These are phyloP conservation scores for Aureobasidium sp. DNA, from an alignment of 2,329 filamentous ascomycete genomes.

Conservation along the genomic window DNA sequence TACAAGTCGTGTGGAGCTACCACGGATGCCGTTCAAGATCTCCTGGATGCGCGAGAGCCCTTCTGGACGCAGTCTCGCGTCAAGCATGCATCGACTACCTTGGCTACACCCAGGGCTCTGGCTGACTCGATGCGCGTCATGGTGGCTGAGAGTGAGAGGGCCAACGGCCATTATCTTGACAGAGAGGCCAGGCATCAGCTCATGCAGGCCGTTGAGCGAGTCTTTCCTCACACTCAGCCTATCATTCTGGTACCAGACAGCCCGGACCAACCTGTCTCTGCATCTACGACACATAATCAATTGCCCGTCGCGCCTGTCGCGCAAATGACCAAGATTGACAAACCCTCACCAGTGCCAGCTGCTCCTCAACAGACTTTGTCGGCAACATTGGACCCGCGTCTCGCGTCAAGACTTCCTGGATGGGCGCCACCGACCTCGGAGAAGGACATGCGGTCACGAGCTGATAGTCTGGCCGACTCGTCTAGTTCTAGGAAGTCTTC, in stretches of 20 bases:
- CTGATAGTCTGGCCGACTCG: not conserved
- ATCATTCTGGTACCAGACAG: not conserved
- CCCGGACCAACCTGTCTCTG: not conserved
- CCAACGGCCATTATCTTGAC: not conserved
- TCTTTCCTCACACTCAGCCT: not conserved
- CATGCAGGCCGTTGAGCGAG: not conserved
- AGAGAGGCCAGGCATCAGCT: not conserved
- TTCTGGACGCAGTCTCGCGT: not conserved
- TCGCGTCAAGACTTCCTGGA: not conserved
- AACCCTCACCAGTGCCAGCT: no score
- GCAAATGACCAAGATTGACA: not conserved
- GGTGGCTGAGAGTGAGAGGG: not conserved
- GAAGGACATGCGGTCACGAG: not conserved
- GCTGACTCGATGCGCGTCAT: not conserved
- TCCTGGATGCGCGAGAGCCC: not conserved
- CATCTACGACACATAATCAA: not conserved
- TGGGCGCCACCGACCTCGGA: not conserved
- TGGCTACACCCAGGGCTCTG: not conserved
- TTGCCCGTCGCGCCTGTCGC: not conserved
- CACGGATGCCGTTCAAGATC: not conserved
- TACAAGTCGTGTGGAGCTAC: not conserved
- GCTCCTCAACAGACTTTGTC: not conserved
- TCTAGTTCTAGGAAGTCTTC: not conserved
- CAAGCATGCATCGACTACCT: not conserved
- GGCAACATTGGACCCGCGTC: not conserved